Conservation (phyloP, 2,329 filamentous ascomycete genomes). For the Scleromitrula shiraiana region DNA sequence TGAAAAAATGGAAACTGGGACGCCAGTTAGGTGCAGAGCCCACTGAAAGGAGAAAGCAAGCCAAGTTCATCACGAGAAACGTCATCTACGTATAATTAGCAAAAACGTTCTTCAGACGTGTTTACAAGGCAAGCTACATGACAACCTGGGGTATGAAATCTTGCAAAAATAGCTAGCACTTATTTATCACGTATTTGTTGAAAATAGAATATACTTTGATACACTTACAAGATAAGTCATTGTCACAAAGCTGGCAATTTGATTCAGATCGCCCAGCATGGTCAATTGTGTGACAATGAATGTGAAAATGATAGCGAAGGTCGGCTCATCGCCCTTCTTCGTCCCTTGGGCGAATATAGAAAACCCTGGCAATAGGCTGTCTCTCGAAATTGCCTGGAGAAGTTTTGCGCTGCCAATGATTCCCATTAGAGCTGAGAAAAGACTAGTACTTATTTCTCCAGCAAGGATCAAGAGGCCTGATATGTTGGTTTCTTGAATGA, state of each 20-base stretch:
- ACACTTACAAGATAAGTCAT: slow-evolving; percentile 69
- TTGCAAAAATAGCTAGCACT: no score
- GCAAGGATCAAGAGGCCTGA: slow-evolving; percentile 66
- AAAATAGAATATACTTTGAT: no score
- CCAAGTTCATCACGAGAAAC: slow-evolving; percentile 80
- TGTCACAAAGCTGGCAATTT: slow-evolving; percentile 81
- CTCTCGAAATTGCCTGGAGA: slow-evolving; percentile 72
- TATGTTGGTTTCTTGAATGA: slow-evolving; percentile 75
- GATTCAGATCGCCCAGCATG: slow-evolving; percentile 76
- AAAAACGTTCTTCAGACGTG: no score
- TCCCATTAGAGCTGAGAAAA: slow-evolving; percentile 83
- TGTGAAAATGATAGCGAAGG: slow-evolving; percentile 68
- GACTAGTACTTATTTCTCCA: slow-evolving; percentile 73
- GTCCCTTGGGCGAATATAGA: slow-evolving; percentile 68
- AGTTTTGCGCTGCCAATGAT: slow-evolving; percentile 79
- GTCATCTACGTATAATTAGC: slow-evolving; percentile 53
- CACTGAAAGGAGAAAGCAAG: slow-evolving; percentile 79
- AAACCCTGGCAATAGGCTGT: slow-evolving; percentile 70
- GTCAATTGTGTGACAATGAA: slow-evolving; percentile 70
- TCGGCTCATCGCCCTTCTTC: slow-evolving; percentile 63
- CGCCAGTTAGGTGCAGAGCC: slow-evolving; percentile 84
- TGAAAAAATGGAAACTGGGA: slow-evolving; percentile 84
- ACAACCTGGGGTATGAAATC: no score
- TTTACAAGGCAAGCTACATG: no score
- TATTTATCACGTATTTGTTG: no score